Base-by-base conservation (phyloP, 495 filamentous ascomycete species). In the Aspergillus taichungensis region DNA sequence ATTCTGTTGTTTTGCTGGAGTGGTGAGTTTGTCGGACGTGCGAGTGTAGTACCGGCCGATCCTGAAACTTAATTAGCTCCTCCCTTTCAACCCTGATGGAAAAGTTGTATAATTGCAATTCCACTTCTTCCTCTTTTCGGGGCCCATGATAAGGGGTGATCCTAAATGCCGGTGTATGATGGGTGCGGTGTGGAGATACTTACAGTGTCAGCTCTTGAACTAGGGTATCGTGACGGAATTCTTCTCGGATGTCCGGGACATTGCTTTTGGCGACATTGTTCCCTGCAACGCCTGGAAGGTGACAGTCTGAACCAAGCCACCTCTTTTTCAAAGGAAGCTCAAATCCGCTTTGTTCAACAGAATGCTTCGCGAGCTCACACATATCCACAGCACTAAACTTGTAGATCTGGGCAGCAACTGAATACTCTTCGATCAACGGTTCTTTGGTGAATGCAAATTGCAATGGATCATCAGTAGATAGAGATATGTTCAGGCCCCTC, bases 401-500 rank as follows among this genome's bases (percentile, higher is more conserved):
- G 68, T 96, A 98, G 38, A 98, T 98, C 65, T 98, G 92, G 8
- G 92, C 92, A 13, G 92, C 92, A 13, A 98, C 92, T 1, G 89
- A 87, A 53, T 98, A 98, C 59, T 98, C 92, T 63, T 98, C 92
- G 53, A 98, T 98, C 37, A 98, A 67, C 18, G 92, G 92, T 60
- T 98, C 92, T 62, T 96, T 97, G 27, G 92, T 98, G 62, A 95
- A 98, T 6, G 92, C 92, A 60, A 98, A 97, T 61, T 98, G 92
- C 7, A 98, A 75, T 8, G 92, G 92, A 66, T 98, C 92, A 60
- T 98, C 92, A 1, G 92, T 97, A 3, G 90, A 96, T 30, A 98
- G 70, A 12, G 90, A 96, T 3, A 98, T 90, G 63, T 97, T 97
- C 40, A 98, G 66, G 1, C 92, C 92, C 32, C 90, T 81, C 57